Conservation (phyloP, 371 early-diverging fungal genomes). For the Synchytrium microbalum region DNA sequence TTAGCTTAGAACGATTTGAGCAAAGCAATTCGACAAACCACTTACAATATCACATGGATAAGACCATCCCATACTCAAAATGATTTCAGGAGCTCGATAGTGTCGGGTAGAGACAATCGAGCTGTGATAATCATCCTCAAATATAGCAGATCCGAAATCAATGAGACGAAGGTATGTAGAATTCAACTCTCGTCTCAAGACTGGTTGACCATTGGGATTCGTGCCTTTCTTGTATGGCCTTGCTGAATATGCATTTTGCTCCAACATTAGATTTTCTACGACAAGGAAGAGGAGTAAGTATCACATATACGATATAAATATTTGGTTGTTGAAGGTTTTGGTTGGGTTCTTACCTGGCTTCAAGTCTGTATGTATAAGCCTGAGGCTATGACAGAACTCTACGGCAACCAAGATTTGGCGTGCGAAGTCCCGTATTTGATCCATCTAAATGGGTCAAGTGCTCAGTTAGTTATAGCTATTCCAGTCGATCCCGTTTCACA, state of each 20-base stretch:
- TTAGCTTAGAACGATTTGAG: neutral
- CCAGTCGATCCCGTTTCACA: constrained; percentile 71
- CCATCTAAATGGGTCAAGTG: neutral
- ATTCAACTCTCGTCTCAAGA: constrained; percentile 39
- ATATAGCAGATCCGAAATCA: constrained; percentile 94
- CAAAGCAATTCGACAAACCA: neutral
- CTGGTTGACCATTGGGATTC: neutral
- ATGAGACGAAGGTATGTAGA: constrained; percentile 80
- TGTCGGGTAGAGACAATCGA: constrained; percentile 86
- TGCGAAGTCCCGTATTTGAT: constrained; percentile 27
- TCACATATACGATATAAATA: too few relatives aligned
- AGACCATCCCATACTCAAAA: constrained; percentile 87
- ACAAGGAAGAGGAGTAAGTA: neutral
- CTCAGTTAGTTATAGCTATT: too few relatives aligned
- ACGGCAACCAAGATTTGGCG: constrained; percentile 74
- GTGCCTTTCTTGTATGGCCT: constrained; percentile 4
- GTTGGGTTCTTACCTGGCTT: constrained; percentile 90
- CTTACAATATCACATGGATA: constrained; percentile 83
- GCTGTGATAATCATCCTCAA: constrained; percentile 86
- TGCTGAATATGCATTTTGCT: constrained; percentile 12
- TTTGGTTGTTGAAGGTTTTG: too few relatives aligned
- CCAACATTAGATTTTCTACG: constrained; percentile 35
- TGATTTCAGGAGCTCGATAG: constrained; percentile 96
- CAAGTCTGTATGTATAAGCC: constrained; percentile 85
- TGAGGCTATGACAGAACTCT: constrained; percentile 70